A percentile compares a stretch with the other conserved stretches of the same genome.
These are phyloP conservation scores for Ettlia oleoabundans DNA, from an alignment of 139 green algal genomes.

Conservation along the genomic window DNA sequence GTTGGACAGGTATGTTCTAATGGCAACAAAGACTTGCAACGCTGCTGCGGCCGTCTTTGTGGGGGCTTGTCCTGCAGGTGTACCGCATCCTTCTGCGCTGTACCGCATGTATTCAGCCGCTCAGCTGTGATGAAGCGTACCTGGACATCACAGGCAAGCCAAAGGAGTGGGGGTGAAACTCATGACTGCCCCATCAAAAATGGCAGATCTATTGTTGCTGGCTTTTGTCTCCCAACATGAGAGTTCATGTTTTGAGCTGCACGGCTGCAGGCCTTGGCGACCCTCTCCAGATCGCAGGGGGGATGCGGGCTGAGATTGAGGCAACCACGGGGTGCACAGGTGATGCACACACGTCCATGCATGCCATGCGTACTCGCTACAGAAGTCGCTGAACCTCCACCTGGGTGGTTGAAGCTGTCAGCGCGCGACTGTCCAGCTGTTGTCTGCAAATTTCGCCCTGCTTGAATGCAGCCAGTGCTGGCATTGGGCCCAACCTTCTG, in stretches of 20 bases:
- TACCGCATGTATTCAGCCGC: conserved; percentile 78
- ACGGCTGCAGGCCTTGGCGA: conserved; percentile 63
- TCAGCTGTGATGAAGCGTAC: conserved; percentile 96
- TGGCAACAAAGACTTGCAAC: too few relatives aligned
- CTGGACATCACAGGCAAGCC: conserved; percentile 82
- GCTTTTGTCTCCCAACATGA: not conserved
- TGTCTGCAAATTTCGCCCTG: too few relatives aligned
- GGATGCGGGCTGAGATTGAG: conserved; percentile 66
- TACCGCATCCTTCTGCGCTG: conserved; percentile 84
- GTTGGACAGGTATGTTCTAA: too few relatives aligned
- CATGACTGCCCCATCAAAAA: too few relatives aligned
- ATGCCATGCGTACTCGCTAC: too few relatives aligned
- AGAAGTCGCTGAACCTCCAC: too few relatives aligned
- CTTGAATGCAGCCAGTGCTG: conserved; percentile 54
- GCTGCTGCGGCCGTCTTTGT: not conserved
- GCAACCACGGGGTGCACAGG: conserved; percentile 69
- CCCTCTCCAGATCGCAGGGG: conserved; percentile 52
- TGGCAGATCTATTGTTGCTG: not conserved
- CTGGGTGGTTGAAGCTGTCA: too few relatives aligned
- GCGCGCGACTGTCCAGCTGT: too few relatives aligned
- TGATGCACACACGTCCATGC: too few relatives aligned
- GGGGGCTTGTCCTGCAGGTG: conserved; percentile 55
- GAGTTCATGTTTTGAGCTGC: not conserved
- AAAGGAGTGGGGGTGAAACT: not conserved
- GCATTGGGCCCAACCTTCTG: conserved; percentile 75